Evolutionary conservation across 2,329 filamentous ascomycete species (phyloP).

Genomic region (Beauveria scarabaeidicola): DNA sequence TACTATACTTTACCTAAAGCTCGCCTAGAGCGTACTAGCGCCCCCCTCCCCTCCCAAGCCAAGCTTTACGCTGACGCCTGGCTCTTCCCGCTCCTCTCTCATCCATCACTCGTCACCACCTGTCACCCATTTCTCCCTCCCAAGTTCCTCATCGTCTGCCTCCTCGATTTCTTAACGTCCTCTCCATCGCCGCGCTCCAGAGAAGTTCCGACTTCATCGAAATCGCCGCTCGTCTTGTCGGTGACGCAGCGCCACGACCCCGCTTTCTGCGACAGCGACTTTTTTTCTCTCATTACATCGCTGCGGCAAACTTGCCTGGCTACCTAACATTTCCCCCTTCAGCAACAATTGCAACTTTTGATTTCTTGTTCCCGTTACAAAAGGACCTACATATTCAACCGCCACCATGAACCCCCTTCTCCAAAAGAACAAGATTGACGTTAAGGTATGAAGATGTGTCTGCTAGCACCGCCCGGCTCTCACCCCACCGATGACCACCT

Average conservation of each 20-base stretch:
- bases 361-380: not conserved
- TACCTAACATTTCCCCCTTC: not conserved
- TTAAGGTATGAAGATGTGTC: slow-evolving; percentile 61
- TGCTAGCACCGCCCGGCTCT: not conserved
- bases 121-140: not conserved
- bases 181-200: not conserved
- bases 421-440: slow-evolving; percentile 97
- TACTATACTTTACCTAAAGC: not conserved
- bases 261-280: slow-evolving; percentile 1
- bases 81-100: not conserved
- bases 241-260: slow-evolving; percentile 7
- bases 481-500: not conserved
- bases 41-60: not conserved
- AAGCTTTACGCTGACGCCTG: not conserved
- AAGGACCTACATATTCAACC: slow-evolving; percentile 12
- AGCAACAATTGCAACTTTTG: not conserved
- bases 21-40: not conserved
- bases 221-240: not conserved
- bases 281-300: not conserved
- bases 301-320: not conserved
- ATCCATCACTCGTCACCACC: not conserved
- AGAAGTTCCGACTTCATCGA: not conserved
- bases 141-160: not conserved
- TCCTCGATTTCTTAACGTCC: not conserved
- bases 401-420: slow-evolving; percentile 82